Evolutionary conservation across 1,284 basidiomycete species (phyloP), one percentile per base, ranked within the genome.

Genomic region (Cutaneotrichosporon daszewskae): DNA sequence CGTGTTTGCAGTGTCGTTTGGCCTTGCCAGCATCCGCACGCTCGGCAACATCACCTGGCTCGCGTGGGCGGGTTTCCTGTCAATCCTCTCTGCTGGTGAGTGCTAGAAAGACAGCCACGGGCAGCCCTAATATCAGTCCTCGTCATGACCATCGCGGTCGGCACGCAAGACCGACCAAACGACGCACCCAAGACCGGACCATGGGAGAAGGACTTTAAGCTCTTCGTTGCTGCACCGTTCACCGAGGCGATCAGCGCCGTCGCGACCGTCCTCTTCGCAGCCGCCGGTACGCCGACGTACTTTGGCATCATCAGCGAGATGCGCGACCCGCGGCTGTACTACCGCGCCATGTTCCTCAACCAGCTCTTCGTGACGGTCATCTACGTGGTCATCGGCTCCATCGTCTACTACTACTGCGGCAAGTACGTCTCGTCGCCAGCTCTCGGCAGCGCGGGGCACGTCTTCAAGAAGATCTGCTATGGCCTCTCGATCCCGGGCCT

Each of bases 401-500:
- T 46, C 27, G 39, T 55, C 35, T 50, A 61, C 53, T 53, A 50
- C 47, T 67, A 54, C 55, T 64, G 61, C 36, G 69, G 71, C 5
- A 59, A 66, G 44, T 66, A 64, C 41, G 57, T 72, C 27, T 57
- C 67, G 16, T 51, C 54, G 14, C 70, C 70, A 1, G 66, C 69
- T 9, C 62, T 70, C 18, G 67, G 68, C 2, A 58, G 58, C 5
- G 66, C 68, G 14, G 71, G 71, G 32, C 36, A 47, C 1, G 38
- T 66, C 18, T 58, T 72, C 47, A 69, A 72, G 57, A 64, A 65
- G 40, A 55, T 73, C 38, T 55, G 55, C 24, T 73, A 71, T 51
- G 71, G 68, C 11, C 48, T 73, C 20, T 64, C 70, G 7, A 45
- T 72, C 12, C 68, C 67, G 5, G 68, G 64, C n/a, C 47, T 60